A percentile compares a stretch with the other conserved stretches of the same genome.
These are phyloP conservation scores for Verbena officinalis DNA, from an alignment of 257 asterid species.

Conservation along the genomic window DNA sequence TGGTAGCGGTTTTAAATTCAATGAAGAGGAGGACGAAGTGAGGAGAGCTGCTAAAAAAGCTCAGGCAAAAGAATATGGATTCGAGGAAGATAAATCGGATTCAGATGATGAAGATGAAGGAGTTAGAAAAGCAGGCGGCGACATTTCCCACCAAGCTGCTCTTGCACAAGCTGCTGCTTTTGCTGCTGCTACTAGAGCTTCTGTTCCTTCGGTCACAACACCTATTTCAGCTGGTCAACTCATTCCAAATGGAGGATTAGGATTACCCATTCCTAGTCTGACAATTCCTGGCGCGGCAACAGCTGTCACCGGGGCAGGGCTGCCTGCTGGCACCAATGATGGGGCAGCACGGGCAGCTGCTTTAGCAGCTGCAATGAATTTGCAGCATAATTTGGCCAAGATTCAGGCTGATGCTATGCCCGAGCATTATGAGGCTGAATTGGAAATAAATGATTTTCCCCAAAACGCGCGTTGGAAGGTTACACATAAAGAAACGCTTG, in stretches of 20 bases:
- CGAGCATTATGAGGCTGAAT: constrained; percentile 83
- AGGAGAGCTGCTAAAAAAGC: constrained; percentile 91
- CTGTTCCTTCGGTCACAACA: constrained; percentile 39
- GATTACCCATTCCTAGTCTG: constrained; percentile 48
- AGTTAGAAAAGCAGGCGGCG: constrained; percentile 77
- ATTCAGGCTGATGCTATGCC: constrained; percentile 86
- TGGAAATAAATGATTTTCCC: constrained; percentile 91
- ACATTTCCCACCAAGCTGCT: constrained; percentile 57
- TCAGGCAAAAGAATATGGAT: constrained; percentile 85
- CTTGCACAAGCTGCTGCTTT: constrained; percentile 65
- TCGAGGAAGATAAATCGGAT: constrained; percentile 90
- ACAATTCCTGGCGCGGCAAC: constrained; percentile 45
- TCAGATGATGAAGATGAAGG: constrained; percentile 87
- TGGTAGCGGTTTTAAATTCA: constrained; percentile 88
- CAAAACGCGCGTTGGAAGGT: constrained; percentile 98
- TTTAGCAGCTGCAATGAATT: constrained; percentile 73
- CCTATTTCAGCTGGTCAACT: constrained; percentile 44
- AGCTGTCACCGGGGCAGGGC: constrained; percentile 42
- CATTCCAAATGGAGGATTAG: constrained; percentile 47
- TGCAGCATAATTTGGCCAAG: constrained; percentile 88
- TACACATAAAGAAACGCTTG: constrained; percentile 91
- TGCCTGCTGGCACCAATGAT: constrained; percentile 48
- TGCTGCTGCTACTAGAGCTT: constrained; percentile 60
- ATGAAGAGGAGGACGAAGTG: constrained; percentile 90
- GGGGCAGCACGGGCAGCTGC: constrained; percentile 79